Conservation (phyloP, 139 green algal species). For the Chlamydomonas asymmetrica region DNA sequence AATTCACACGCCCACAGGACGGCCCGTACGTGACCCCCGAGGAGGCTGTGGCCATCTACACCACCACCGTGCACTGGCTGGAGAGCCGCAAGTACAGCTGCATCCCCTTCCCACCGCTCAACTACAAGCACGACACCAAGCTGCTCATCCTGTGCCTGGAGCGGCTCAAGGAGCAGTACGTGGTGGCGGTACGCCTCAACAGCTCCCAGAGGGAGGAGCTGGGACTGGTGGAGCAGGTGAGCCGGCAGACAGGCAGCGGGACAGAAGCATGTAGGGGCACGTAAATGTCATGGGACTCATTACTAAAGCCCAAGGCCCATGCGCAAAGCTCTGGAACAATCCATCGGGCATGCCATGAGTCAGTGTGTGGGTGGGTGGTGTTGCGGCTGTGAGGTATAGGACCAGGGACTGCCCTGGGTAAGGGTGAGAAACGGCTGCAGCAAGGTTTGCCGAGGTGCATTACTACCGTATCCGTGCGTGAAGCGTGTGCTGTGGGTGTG, state of each 20-base stretch:
- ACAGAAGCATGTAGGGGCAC: not conserved
- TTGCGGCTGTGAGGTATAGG: too few species aligned
- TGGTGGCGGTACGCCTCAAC: conserved; percentile 93
- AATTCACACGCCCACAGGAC: conserved; percentile 40
- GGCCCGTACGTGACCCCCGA: conserved; percentile 90
- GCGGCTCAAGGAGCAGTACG: conserved; percentile 98
- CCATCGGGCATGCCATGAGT: too few species aligned
- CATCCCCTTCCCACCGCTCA: conserved; percentile 98
- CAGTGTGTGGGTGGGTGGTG: not conserved
- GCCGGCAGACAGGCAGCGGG: not conserved
- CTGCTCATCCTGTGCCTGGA: conserved; percentile 98
- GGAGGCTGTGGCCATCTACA: conserved; percentile 98
- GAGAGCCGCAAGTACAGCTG: conserved; percentile 96
- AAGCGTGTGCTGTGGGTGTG: not conserved
- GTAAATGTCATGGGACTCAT: too few species aligned
- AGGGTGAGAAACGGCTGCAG: not conserved
- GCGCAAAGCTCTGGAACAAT: too few species aligned
- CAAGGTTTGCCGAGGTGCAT: too few species aligned
- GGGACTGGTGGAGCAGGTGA: conserved; percentile 94
- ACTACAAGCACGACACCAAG: conserved; percentile 99
- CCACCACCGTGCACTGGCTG: conserved; percentile 99
- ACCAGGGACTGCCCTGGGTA: too few species aligned
- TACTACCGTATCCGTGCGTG: not conserved
- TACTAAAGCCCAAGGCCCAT: too few species aligned
- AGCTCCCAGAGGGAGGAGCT: conserved; percentile 97